Evolutionary conservation across 495 filamentous ascomycete species (phyloP).

Genomic region (Trichoderma asperelloides): DNA sequence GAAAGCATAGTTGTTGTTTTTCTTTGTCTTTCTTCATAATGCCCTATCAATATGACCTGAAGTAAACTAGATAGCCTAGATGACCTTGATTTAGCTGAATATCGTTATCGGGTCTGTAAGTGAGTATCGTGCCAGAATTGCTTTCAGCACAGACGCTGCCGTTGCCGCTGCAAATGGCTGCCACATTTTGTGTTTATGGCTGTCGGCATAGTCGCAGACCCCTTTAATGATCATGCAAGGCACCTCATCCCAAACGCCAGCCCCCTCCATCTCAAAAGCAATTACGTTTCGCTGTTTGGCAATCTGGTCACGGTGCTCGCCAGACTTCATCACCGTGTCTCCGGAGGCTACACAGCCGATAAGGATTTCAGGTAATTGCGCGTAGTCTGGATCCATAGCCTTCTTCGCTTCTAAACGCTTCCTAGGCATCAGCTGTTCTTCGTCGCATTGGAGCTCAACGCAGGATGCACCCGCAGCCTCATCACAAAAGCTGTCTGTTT

Average conservation of each 20-base stretch:
- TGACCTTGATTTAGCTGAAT: too few relatives aligned
- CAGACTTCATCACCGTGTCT: constrained; percentile 24
- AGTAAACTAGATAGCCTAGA: too few relatives aligned
- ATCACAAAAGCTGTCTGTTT: constrained; percentile 4
- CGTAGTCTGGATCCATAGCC: background rate
- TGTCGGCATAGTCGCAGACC: constrained; percentile 36
- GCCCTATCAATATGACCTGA: too few relatives aligned
- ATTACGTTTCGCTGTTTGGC: constrained; percentile 18
- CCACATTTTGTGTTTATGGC: constrained; percentile 36
- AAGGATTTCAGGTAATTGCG: background rate
- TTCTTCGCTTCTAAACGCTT: background rate
- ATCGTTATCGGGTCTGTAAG: too few relatives aligned
- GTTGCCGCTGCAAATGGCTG: constrained; percentile 31
- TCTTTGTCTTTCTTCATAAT: too few relatives aligned
- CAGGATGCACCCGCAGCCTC: constrained; percentile 10
- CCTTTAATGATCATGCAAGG: constrained; percentile 31
- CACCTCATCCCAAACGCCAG: constrained; percentile 29
- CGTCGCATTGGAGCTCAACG: constrained; percentile 14
- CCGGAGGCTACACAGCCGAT: constrained; percentile 16
- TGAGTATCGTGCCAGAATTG: constrained; percentile 11
- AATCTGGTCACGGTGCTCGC: constrained; percentile 17
- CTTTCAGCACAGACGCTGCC: constrained; percentile 21
- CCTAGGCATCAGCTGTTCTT: constrained; percentile 12
- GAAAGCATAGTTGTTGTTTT: too few relatives aligned
- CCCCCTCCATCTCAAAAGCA: constrained; percentile 36